A percentile compares a stretch with the other conserved stretches of the same genome.
Conservation (phyloP, 768 basidiomycete genomes). For the Leucogyrophana mollusca region DNA sequence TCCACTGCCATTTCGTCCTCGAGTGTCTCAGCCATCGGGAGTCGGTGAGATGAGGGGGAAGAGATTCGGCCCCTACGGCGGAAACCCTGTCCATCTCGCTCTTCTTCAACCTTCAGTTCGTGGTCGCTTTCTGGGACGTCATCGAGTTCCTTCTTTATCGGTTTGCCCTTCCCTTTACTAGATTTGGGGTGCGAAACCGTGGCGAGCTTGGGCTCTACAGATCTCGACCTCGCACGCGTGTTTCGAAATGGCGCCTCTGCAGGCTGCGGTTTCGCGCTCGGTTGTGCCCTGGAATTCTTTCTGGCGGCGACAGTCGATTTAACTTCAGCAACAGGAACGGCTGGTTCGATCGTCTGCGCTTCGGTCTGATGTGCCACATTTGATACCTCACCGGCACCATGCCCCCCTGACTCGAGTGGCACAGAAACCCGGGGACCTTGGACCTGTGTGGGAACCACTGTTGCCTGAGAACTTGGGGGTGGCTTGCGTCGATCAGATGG, state of each 20-base stretch:
- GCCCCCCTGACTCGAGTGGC: too few relatives aligned
- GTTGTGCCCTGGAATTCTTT: not conserved
- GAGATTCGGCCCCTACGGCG: too few relatives aligned
- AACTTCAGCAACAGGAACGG: not conserved
- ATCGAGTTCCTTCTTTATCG: constrained; percentile 1
- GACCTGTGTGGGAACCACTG: constrained; percentile 3
- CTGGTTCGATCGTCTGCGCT: too few relatives aligned
- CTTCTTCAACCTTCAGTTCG: not conserved
- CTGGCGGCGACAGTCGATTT: not conserved
- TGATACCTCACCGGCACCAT: too few relatives aligned
- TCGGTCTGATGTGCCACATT: too few relatives aligned
- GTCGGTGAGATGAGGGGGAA: not conserved
- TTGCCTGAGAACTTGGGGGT: constrained; percentile 12
- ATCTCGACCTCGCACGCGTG: constrained; percentile 21
- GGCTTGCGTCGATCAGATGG: not conserved
- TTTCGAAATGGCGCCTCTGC: constrained; percentile 14
- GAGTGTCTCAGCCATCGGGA: constrained; percentile 7
- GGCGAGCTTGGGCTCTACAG: constrained; percentile 13
- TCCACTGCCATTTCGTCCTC: constrained; percentile 24
- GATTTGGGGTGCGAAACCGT: not conserved
- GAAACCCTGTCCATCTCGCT: too few relatives aligned
- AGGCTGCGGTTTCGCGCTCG: not conserved
- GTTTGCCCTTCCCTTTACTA: constrained; percentile 7
- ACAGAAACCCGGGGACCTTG: too few relatives aligned
- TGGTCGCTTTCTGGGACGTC: constrained; percentile 9